Percentiles rank a stretch among this genome's conserved stretches.
phyloP scores from a whole-genome alignment of 208 protist species.

The Angomonas ambiguus region DNA sequence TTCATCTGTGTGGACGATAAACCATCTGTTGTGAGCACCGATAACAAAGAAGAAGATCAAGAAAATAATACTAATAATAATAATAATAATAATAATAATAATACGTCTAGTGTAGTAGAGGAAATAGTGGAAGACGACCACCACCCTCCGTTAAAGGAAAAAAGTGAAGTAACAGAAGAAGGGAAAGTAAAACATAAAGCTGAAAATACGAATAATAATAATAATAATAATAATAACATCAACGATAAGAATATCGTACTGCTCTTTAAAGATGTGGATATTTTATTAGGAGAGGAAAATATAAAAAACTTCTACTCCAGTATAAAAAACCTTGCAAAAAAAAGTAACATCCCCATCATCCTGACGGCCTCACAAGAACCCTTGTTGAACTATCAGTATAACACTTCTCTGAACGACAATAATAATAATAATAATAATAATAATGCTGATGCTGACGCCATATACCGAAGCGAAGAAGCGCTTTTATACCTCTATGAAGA shows the following conservation, averaged over 20 bases:
- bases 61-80: slow-evolving; percentile 1
- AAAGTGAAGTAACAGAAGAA: no score
- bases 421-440: slow-evolving; percentile 6
- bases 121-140: no score
- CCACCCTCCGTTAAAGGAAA: no score
- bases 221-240: slow-evolving; percentile 3
- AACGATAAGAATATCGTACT: not conserved
- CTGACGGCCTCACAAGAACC: not conserved
- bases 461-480: not conserved
- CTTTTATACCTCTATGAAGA: not conserved
- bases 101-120: not conserved
- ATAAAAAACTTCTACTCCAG: not conserved
- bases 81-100: not conserved
- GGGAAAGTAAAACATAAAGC: no score
- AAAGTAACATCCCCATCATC: not conserved
- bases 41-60: no score
- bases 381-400: not conserved
- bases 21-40: no score
- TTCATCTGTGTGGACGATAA: not conserved
- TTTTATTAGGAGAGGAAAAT: slow-evolving; percentile 5
- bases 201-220: not conserved
- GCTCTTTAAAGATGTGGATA: slow-evolving; percentile 2
- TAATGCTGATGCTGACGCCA: not conserved
- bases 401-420: not conserved
- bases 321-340: not conserved